Evolutionary conservation across 1,284 basidiomycete species (phyloP).

Genomic region (Austroboletus rostrupii): DNA sequence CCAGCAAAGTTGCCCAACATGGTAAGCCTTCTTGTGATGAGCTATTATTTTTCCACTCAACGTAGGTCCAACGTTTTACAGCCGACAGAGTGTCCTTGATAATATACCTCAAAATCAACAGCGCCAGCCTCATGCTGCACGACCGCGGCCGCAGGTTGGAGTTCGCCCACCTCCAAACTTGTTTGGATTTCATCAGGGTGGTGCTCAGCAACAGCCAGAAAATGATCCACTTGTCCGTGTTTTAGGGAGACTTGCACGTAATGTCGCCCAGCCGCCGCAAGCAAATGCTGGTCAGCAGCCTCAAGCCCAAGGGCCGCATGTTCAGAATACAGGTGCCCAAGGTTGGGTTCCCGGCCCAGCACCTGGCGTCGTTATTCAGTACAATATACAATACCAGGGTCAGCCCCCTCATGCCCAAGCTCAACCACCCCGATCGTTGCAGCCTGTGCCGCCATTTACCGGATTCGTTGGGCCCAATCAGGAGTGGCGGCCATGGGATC

Average conservation of each 20-base stretch:
- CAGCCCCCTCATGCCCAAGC: conserved; percentile 24
- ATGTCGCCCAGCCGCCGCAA: conserved; percentile 29
- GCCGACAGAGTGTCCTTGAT: conserved; percentile 84
- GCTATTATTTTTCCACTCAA: conserved; percentile 4
- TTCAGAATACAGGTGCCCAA: conserved; percentile 25
- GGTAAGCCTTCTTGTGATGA: conserved; percentile 51
- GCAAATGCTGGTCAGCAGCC: conserved; percentile 16
- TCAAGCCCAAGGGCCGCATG: conserved; percentile 13
- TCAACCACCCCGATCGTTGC: conserved; percentile 30
- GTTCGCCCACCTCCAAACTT: conserved; percentile 28
- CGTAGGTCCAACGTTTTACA: conserved; percentile 31
- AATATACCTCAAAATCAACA: conserved; percentile 32
- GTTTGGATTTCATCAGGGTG: conserved; percentile 26
- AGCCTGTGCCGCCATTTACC: conserved; percentile 41
- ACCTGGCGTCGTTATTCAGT: conserved; percentile 48
- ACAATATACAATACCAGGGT: conserved; percentile 53
- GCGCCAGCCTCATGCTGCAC: conserved; percentile 34
- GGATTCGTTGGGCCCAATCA: conserved; percentile 63
- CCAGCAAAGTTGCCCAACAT: conserved; percentile 94
- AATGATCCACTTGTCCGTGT: conserved; percentile 41
- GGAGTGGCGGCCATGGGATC: conserved; percentile 60
- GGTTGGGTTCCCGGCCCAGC: conserved; percentile 31
- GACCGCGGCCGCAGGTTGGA: conserved; percentile 34
- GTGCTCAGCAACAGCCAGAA: conserved; percentile 28
- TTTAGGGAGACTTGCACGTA: conserved; percentile 48